Percentiles rank a stretch among this genome's conserved stretches.
phyloP scores from a whole-genome alignment of 1,284 basidiomycete species.

The Austroboletus niveus region DNA sequence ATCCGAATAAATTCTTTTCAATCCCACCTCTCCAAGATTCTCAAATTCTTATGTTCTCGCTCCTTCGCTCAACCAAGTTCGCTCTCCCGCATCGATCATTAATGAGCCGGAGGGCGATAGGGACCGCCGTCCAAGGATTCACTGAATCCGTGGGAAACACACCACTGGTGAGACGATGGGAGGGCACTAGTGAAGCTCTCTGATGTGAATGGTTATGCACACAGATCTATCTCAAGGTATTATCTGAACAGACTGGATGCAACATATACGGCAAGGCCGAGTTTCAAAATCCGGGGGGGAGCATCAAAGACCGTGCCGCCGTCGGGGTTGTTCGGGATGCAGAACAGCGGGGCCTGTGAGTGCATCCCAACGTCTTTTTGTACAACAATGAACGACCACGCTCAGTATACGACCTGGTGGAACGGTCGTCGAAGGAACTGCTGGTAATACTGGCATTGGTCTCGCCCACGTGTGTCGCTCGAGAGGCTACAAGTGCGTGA shows the following conservation, averaged over 20 bases:
- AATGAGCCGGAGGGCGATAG: constrained; percentile 42
- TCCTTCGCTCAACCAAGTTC: constrained; percentile 32
- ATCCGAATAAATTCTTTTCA: too few species aligned
- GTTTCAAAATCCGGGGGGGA: constrained; percentile 99
- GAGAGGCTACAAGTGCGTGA: constrained; percentile 96
- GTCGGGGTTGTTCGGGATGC: constrained; percentile 89
- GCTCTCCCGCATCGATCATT: constrained; percentile 3
- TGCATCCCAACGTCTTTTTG: constrained; percentile 14
- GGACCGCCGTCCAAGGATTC: constrained; percentile 73
- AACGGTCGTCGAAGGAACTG: constrained; percentile 96
- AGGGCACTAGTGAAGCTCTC: not conserved
- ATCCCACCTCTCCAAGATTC: too few species aligned
- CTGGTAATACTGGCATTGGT: constrained; percentile 98
- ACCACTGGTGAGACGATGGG: constrained; percentile 67
- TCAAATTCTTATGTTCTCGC: constrained; percentile 36
- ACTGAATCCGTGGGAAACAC: constrained; percentile 92
- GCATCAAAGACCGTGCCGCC: constrained; percentile 97
- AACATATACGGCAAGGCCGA: constrained; percentile 94
- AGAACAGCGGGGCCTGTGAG: constrained; percentile 79
- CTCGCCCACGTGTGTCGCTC: constrained; percentile 93
- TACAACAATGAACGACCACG: too few species aligned
- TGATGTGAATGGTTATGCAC: constrained; percentile 1
- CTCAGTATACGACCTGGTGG: constrained; percentile 85
- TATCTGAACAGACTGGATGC: constrained; percentile 90
- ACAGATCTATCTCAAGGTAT: constrained; percentile 79